These are phyloP conservation scores for Globisporangium cederbergense DNA, from an alignment of 352 stramenopile species.

Conservation along the genomic window DNA sequence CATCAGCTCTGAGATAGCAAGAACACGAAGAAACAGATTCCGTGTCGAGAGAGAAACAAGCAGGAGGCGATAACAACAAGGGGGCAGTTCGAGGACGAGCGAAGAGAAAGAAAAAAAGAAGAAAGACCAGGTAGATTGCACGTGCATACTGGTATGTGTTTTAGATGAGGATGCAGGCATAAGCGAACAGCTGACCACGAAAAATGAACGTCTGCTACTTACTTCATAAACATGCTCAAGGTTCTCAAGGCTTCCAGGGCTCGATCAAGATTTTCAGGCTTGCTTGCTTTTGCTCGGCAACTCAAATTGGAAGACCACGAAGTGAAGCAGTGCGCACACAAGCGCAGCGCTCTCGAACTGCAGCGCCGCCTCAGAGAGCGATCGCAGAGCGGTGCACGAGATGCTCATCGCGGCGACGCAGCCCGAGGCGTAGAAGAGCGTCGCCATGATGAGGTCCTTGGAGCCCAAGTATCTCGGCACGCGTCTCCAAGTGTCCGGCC, in stretches of 20 bases:
- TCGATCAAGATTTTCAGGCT: not conserved
- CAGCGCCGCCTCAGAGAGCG: conserved; percentile 42
- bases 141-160: conserved; percentile 1
- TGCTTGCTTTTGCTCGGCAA: not conserved
- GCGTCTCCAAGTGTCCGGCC: conserved; percentile 40
- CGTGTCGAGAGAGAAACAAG: not conserved
- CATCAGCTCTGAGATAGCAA: not conserved
- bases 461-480: conserved; percentile 58
- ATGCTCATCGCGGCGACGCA: conserved; percentile 38
- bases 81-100: not conserved
- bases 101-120: conserved; percentile 4
- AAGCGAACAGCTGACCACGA: conserved; percentile 1
- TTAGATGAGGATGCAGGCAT: conserved; percentile 4
- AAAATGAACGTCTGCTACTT: not conserved
- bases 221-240: not conserved
- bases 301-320: conserved; percentile 26
- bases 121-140: conserved; percentile 9
- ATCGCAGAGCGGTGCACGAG: conserved; percentile 32
- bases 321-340: conserved; percentile 42
- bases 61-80: not conserved
- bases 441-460: conserved; percentile 55
- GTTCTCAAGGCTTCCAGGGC: not conserved
- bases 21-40: not conserved
- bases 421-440: conserved; percentile 44
- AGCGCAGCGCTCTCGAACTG: conserved; percentile 50